phyloP scores from a whole-genome alignment of 208 protist species.

The Trypanosoma melophagium region DNA sequence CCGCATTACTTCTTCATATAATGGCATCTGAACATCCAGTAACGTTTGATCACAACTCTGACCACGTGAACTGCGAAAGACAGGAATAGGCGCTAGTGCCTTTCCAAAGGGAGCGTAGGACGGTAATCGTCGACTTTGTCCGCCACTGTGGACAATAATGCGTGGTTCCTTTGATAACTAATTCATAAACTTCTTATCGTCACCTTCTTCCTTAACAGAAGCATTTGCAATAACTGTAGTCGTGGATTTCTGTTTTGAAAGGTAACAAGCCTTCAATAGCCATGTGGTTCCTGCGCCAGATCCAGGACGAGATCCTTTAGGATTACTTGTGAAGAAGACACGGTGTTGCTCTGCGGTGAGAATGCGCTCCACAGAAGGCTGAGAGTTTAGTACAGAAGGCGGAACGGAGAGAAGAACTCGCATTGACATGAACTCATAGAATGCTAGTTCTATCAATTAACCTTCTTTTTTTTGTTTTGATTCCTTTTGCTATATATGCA shows the following conservation, averaged over 20 bases:
- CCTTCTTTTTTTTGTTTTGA: not conserved
- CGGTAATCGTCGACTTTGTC: constrained; percentile 51
- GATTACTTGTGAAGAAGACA: constrained; percentile 24
- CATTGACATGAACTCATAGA: no score
- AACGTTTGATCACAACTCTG: constrained; percentile 38
- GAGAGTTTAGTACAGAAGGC: not conserved
- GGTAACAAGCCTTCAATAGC: constrained; percentile 38
- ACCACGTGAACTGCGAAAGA: constrained; percentile 30
- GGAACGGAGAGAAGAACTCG: constrained; percentile 6
- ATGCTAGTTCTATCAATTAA: not conserved
- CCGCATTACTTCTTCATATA: constrained; percentile 26
- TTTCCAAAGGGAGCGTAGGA: constrained; percentile 48
- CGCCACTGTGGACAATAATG: constrained; percentile 51
- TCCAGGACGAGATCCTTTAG: constrained; percentile 32
- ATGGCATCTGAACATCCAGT: constrained; percentile 36
- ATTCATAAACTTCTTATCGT: constrained; percentile 6
- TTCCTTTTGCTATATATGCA: constrained; percentile 1
- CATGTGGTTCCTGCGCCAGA: constrained; percentile 49
- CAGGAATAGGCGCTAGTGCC: constrained; percentile 42
- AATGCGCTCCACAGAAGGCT: not conserved
- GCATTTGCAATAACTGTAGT: no score
- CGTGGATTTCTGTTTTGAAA: constrained; percentile 9
- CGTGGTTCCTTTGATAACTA: constrained; percentile 32
- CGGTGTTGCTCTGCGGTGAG: not conserved
- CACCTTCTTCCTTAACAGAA: not conserved